A percentile compares a stretch with the other conserved stretches of the same genome.
Conservation (phyloP, 2,329 filamentous ascomycete genomes). For the Lachnellula willkommii region DNA sequence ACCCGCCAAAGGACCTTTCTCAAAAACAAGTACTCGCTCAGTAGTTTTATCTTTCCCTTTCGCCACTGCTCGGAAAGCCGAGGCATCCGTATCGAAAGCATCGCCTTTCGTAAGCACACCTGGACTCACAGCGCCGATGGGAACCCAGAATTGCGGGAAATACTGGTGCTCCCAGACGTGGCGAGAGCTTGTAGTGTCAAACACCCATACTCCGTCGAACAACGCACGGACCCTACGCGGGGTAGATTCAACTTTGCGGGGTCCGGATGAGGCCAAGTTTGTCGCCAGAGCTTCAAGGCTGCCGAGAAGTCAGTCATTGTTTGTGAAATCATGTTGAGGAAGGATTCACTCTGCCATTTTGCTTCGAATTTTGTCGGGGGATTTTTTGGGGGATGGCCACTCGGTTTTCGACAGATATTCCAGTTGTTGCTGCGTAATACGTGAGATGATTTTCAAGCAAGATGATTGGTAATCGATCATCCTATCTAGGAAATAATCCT, state of each 20-base stretch:
- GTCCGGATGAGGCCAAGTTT: slow-evolving; percentile 13
- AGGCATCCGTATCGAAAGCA: slow-evolving; percentile 10
- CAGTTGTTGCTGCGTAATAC: neutral
- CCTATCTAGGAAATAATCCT: neutral
- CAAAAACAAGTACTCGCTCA: slow-evolving; percentile 32
- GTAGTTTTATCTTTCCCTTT: slow-evolving; percentile 24
- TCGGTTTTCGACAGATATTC: neutral
- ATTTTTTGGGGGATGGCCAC: neutral
- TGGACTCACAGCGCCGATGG: slow-evolving; percentile 31
- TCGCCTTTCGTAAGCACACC: slow-evolving; percentile 28
- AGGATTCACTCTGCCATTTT: neutral
- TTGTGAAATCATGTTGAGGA: neutral
- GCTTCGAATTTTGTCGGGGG: neutral
- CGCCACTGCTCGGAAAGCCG: slow-evolving; percentile 1
- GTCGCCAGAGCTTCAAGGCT: slow-evolving; percentile 8
- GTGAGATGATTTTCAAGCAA: neutral
- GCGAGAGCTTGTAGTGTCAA: slow-evolving; percentile 34
- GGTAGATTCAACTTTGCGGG: slow-evolving; percentile 17
- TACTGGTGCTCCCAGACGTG: slow-evolving; percentile 42
- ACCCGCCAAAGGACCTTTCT: slow-evolving; percentile 30
- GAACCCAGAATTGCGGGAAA: slow-evolving; percentile 42
- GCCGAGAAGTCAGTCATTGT: neutral
- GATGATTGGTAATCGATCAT: neutral
- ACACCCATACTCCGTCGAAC: slow-evolving; percentile 11
- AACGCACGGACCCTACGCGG: slow-evolving; percentile 17